Base-by-base conservation (phyloP, 2,329 filamentous ascomycete genomes). In the Pseudogymnoascus sp. region DNA sequence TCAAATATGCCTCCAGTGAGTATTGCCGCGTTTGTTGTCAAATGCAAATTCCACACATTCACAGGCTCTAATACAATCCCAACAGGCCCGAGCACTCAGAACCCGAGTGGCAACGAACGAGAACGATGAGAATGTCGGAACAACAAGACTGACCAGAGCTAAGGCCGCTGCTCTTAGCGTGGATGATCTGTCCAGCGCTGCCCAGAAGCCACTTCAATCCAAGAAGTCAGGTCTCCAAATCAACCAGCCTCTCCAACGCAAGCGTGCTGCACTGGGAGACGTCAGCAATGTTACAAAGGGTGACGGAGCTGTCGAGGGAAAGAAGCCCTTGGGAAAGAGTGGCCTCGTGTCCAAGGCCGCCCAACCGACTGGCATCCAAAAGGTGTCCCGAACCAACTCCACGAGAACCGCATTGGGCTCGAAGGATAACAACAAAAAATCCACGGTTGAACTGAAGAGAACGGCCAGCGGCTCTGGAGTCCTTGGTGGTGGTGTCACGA, bases 261-360 rank as follows among this genome's bases (percentile, higher is more conserved):
- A 90, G 79, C 91, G 95, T 73, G 85, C 89, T 70, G 93, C 91
- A 59, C 84, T 99, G 38, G 92, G 90, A 64, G 95, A 99, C 79
- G 89, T 97, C 70, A 97, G 92, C 84, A 99, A 99, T 78, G 89
- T 96, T 67, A 86, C 86, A 71, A 97, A 97, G 76, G 83, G 83
- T 59, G 89, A 90, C 62, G 81, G 77, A 5, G 79, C 82, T 66
- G 60, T 21, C 4, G 89, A 90, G 63, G 85, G 82, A 69, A 96
- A 96, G 82, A 96, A 96, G 82, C 78, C 81, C 53, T 75, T 80
- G 38, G 77, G 77, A 42, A 89, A 92, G 78, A 78, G 78, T 64
- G 87, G 87, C 63, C 79, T 93, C 28, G 84, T 91, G 42, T 91
- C 91, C 59, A 96, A 97, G 79, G 85, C 88, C 64, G 84, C 88